A percentile compares a stretch with the other conserved stretches of the same genome.
phyloP scores from a whole-genome alignment of 495 filamentous ascomycete species.

The Penicillium parvum region DNA sequence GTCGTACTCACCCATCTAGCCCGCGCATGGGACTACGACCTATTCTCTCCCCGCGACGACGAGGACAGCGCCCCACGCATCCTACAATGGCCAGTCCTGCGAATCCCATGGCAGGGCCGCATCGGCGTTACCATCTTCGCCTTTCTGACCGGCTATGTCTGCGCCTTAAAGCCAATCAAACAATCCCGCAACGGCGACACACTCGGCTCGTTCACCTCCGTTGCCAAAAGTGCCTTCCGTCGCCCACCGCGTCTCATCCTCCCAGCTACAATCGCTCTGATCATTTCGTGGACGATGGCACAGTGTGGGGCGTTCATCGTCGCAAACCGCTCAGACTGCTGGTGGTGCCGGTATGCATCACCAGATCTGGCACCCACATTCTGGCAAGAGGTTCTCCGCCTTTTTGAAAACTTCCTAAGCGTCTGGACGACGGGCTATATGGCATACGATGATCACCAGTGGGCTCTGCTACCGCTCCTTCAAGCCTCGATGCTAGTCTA shows the following conservation, averaged over 20 bases:
- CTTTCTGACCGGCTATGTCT: slow-evolving; percentile 65
- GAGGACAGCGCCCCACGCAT: slow-evolving; percentile 45
- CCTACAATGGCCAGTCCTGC: slow-evolving; percentile 56
- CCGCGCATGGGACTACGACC: slow-evolving; percentile 53
- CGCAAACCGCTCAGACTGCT: slow-evolving; percentile 52
- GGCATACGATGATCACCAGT: slow-evolving; percentile 61
- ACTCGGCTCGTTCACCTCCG: slow-evolving; percentile 47
- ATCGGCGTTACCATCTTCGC: slow-evolving; percentile 64
- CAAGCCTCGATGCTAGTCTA: slow-evolving; percentile 61
- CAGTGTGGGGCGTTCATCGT: slow-evolving; percentile 57
- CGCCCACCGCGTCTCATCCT: slow-evolving; percentile 59
- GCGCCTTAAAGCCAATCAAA: slow-evolving; percentile 61
- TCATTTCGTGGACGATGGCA: slow-evolving; percentile 53
- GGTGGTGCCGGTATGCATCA: slow-evolving; percentile 55
- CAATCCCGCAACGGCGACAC: slow-evolving; percentile 52
- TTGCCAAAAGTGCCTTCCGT: slow-evolving; percentile 61
- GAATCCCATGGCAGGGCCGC: slow-evolving; percentile 59
- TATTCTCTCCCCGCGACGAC: slow-evolving; percentile 51
- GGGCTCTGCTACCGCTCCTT: slow-evolving; percentile 60
- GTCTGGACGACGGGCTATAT: slow-evolving; percentile 58
- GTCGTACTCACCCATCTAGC: slow-evolving; percentile 62
- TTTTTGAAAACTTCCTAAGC: slow-evolving; percentile 48
- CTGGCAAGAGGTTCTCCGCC: slow-evolving; percentile 32
- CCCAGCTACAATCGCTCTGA: slow-evolving; percentile 54
- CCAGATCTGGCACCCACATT: slow-evolving; percentile 39